Evolutionary conservation across 192 early-diverging fungal genomes (phyloP), one percentile per base, ranked within the genome.

Genomic region (Coemansia sp.): DNA sequence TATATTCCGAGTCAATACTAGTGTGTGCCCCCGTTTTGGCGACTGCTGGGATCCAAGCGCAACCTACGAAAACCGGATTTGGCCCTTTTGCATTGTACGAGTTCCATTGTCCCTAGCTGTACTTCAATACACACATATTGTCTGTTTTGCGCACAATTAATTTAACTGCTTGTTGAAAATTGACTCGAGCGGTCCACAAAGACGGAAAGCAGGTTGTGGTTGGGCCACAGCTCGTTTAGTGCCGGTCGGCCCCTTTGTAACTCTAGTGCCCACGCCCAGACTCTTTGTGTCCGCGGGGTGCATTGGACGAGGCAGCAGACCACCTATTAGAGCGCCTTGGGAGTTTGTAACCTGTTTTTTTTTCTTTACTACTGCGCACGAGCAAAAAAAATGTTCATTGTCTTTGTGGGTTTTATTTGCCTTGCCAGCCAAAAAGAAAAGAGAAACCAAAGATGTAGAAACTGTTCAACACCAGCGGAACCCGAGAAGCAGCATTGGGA

Each of bases 41-140:
- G 7, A n/a, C 61, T 42, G 36, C 61, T 42, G 18, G n/a, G 61
- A 41, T 63, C 40, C 34, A 41, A 41, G 61, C 40, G 36, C 61
- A 63, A 42, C 61, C 61, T 20, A 42, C 38, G 61, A 63, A 22
- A 42, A 63, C 61, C 61, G 61, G 61, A 63, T 63, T 42, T 63
- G 61, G 61, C 38, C 38, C 38, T 42, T 41, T 40, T 42, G 20
- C 61, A 5, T 63, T 63, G 61, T 63, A 12, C 38, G 1, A 22
- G 20, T 5, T 9, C 7, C 36, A 40, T 63, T 63, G 61, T 63
- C 42, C 61, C 61, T 63, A 38, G 11, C 61, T 42, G 61, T 12
- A 24, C 61, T 63, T 42, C 61, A 63, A 63, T 63, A 22, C 38
- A 24, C 18, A 13, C 18, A 4, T 22, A 63, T 63, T 41, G 61